Evolutionary conservation across 2,329 filamentous ascomycete species (phyloP), one percentile per base, ranked within the genome.

Genomic region (Sarocladiaceae sp.): DNA sequence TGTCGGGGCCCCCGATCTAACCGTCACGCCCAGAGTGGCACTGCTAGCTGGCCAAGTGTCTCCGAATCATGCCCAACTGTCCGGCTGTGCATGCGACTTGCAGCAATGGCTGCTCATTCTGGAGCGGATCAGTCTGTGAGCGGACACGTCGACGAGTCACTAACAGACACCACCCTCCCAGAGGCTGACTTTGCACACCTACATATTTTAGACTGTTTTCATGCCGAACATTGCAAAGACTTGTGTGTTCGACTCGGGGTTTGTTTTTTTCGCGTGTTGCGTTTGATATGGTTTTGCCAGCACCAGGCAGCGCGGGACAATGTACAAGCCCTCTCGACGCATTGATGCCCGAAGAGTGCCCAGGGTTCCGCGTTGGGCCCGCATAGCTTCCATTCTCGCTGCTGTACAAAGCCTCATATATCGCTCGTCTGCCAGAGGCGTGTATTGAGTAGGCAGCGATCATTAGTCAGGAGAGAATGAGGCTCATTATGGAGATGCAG

Each of bases 291-390:
- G 6, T 16, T 18, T 29, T 29, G 37, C 15, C 15, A 19, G 19
- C 37, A 27, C 13, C 5, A 4, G 37, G 37, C 37, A n/a, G 37
- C 23, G 37, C 19, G 37, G 37, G 23, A 13, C 26, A 7, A 35
- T n/a, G 12, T 29, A 15, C 11, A 41, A 39, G 26, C 23, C 4
- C 15, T 41, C 37, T n/a, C 37, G 20, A 41, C 37, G 37, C 37
- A 29, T 41, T 41, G 24, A 27, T 41, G 37, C 37, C 37, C 37
- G 29, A 41, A 24, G 13, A 23, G 37, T 29, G 37, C 37, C 37
- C 37, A 41, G 37, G 37, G 23, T 29, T 24, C 37, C 37, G 37
- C 37, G 37, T 41, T 41, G 37, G 37, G 37, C 37, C 4, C 23
- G 6, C 20, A 41, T 21, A 41, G n/a, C n/a, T n/a, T 9, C 34